Percentiles rank a stretch among this genome's conserved stretches.
Evolutionary conservation across 257 asterid genomes (phyloP).

Genomic region (Perilla frutescens): DNA sequence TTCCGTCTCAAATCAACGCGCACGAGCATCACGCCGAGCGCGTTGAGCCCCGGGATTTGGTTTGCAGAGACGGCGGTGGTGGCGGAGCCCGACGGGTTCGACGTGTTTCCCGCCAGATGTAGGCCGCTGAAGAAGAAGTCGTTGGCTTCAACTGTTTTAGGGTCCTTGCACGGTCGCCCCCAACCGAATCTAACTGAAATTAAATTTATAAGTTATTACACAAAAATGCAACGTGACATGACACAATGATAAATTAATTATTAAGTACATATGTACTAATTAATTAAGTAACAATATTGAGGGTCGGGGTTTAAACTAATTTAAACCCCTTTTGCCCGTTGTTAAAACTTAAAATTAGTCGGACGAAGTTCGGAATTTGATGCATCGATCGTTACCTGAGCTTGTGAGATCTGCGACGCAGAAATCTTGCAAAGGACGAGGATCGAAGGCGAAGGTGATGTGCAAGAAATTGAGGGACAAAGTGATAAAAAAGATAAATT

Average conservation of each 20-base stretch:
- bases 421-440: constrained; percentile 28
- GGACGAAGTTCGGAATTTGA: no score
- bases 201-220: no score
- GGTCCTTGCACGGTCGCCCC: constrained; percentile 34
- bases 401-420: constrained; percentile 16
- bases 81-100: constrained; percentile 40
- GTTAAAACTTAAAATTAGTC: no score
- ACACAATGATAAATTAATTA: no score
- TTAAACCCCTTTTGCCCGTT: no score
- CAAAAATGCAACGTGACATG: no score
- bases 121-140: constrained; percentile 46
- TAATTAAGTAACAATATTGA: no score
- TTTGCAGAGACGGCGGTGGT: background rate
- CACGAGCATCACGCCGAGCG: constrained; percentile 33
- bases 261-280: no score
- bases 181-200: background rate
- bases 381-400: background rate
- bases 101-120: constrained; percentile 42
- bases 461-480: constrained; percentile 1
- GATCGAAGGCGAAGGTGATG: constrained; percentile 26
- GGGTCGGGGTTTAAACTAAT: no score
- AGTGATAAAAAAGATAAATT: background rate
- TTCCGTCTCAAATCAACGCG: constrained; percentile 33
- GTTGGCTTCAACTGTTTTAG: constrained; percentile 3
- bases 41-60: constrained; percentile 36